A percentile compares a stretch with the other conserved stretches of the same genome.
Evolutionary conservation across 2,329 filamentous ascomycete species (phyloP).

Genomic region (Pseudogymnoascus verrucosus): DNA sequence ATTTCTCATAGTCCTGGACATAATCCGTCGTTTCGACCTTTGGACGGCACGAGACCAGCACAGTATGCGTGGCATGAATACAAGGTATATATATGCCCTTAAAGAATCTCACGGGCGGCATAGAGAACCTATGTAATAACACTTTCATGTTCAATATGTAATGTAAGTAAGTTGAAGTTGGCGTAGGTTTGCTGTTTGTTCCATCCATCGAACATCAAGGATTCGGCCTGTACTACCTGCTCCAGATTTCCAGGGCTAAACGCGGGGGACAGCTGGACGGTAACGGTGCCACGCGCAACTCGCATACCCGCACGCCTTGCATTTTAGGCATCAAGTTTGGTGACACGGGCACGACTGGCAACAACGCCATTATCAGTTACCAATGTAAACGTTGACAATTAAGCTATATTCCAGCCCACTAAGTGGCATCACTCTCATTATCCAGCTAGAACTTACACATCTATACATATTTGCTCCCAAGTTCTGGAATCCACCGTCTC

Average conservation of each 20-base stretch:
- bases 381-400: constrained; percentile 7
- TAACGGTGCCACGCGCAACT: not conserved
- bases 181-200: not conserved
- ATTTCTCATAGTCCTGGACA: not conserved
- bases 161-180: not conserved
- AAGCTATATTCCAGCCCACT: not conserved
- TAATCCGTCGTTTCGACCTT: not conserved
- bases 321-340: not conserved
- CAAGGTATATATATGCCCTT: not conserved
- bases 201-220: not conserved
- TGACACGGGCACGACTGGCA: constrained; percentile 5
- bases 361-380: constrained; percentile 8
- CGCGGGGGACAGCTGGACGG: not conserved
- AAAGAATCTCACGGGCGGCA: not conserved
- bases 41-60: not conserved
- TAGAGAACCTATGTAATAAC: not conserved
- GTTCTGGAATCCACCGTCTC: not conserved
- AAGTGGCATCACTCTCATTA: constrained; percentile 1
- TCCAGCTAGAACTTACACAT: not conserved
- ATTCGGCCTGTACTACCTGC: not conserved
- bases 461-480: not conserved
- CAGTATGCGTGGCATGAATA: not conserved
- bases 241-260: not conserved
- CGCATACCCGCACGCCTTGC: not conserved
- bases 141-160: not conserved